Conservation (phyloP, 2,329 filamentous ascomycete genomes). For the Colletotrichum sojae region DNA sequence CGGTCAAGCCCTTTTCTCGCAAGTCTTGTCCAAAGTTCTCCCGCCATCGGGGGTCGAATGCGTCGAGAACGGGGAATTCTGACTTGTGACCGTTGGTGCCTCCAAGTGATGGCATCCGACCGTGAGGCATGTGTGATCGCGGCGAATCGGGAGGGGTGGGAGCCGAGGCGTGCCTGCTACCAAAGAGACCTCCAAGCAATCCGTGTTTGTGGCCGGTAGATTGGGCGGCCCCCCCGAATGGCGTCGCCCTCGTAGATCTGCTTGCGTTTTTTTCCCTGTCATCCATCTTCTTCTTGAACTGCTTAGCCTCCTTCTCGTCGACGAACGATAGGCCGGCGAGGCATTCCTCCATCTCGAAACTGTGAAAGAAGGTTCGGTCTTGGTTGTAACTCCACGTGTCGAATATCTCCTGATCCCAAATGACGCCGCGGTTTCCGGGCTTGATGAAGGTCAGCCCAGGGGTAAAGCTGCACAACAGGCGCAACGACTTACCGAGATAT, state of each 20-base stretch:
- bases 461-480: slow-evolving; percentile 26
- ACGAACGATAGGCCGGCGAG: slow-evolving; percentile 91
- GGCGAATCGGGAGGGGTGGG: slow-evolving; percentile 72
- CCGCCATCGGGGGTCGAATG: slow-evolving; percentile 75
- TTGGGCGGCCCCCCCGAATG: slow-evolving; percentile 72
- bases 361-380: slow-evolving; percentile 97
- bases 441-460: slow-evolving; percentile 54
- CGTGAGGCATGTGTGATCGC: slow-evolving; percentile 56
- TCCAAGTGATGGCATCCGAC: slow-evolving; percentile 58
- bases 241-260: slow-evolving; percentile 85
- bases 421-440: slow-evolving; percentile 85
- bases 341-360: slow-evolving; percentile 95
- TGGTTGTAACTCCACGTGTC: slow-evolving; percentile 96
- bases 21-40: slow-evolving; percentile 77
- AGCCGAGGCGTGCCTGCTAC: slow-evolving; percentile 71
- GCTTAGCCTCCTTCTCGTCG: slow-evolving; percentile 97
- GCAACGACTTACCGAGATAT: slow-evolving; percentile 82
- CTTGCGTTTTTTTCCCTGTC: slow-evolving; percentile 96
- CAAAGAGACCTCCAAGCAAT: slow-evolving; percentile 74
- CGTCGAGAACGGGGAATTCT: slow-evolving; percentile 74
- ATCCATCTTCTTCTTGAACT: slow-evolving; percentile 97
- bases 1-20: slow-evolving; percentile 73
- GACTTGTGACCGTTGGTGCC: slow-evolving; percentile 64
- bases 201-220: slow-evolving; percentile 60
- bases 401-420: slow-evolving; percentile 99